phyloP scores from a whole-genome alignment of 2,329 filamentous ascomycete species.

The Purpureocillium takamizusanense region DNA sequence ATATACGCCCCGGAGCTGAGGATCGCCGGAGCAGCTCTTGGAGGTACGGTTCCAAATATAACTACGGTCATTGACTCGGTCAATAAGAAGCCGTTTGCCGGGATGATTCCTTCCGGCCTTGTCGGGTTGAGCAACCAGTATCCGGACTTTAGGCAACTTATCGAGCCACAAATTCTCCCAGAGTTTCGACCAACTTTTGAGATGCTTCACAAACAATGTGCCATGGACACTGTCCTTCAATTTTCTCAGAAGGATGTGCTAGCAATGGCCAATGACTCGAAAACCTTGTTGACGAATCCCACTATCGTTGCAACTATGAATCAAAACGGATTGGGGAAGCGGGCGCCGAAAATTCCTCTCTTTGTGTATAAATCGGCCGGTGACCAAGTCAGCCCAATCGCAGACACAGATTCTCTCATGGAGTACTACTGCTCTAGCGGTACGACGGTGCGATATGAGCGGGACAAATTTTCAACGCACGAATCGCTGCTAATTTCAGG shows the following conservation, averaged over 20 bases:
- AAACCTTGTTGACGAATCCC: conserved; percentile 12
- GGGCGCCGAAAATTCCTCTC: conserved; percentile 35
- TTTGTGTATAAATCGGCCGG: conserved; percentile 39
- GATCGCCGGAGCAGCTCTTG: conserved; percentile 15
- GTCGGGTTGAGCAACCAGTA: conserved; percentile 14
- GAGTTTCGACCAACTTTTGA: conserved; percentile 16
- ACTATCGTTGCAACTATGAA: conserved; percentile 15
- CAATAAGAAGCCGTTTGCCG: conserved; percentile 9
- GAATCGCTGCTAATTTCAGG: conserved; percentile 6
- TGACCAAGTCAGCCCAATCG: conserved; percentile 35
- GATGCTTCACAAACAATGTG: conserved; percentile 15
- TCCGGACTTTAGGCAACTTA: conserved; percentile 5
- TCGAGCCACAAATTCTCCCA: conserved; percentile 10
- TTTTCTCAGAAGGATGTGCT: conserved; percentile 26
- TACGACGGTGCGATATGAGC: conserved; percentile 31
- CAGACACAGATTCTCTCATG: conserved; percentile 33
- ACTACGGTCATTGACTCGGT: conserved; percentile 6
- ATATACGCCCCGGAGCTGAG: conserved; percentile 14
- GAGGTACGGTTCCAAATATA: conserved; percentile 13
- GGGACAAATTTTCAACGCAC: conserved; percentile 33
- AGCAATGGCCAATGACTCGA: conserved; percentile 30
- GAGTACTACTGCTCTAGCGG: conserved; percentile 29
- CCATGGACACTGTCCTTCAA: conserved; percentile 11
- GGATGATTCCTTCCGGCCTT: conserved; percentile 12
- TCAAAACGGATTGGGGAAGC: conserved; percentile 22